Conservation (phyloP, 2,329 filamentous ascomycete species). For the Colletotrichum chlorophyti region DNA sequence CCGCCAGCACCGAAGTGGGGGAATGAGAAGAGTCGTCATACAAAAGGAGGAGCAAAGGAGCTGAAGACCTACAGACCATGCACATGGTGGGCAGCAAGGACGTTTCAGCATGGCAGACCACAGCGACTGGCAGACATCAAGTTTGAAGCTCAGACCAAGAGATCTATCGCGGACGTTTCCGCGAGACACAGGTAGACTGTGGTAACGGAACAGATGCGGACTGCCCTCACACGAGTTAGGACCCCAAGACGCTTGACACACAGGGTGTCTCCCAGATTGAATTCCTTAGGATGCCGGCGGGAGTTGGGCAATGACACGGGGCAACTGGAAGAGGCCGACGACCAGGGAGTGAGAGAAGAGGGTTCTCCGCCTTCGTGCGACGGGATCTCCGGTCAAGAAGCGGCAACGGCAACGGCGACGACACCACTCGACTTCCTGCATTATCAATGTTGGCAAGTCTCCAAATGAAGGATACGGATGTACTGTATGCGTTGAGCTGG, state of each 20-base stretch:
- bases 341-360: not conserved
- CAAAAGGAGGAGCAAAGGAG: not conserved
- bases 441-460: not conserved
- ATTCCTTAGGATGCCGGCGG: not conserved
- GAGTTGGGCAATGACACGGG: not conserved
- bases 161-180: not conserved
- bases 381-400: constrained; percentile 1
- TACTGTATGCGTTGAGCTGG: not conserved
- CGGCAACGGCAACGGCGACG: constrained; percentile 13
- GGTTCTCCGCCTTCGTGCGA: constrained; percentile 24
- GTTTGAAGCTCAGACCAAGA: constrained; percentile 13
- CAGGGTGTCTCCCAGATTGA: constrained; percentile 4
- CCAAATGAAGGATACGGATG: not conserved
- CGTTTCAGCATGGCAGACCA: constrained; percentile 1
- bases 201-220: not conserved
- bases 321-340: not conserved
- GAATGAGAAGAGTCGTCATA: not conserved
- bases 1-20: not conserved
- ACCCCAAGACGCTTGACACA: constrained; percentile 8
- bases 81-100: constrained; percentile 4
- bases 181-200: not conserved
- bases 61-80: not conserved
- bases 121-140: not conserved
- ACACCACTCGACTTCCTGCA: constrained; percentile 12
- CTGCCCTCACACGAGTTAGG: not conserved